Base-by-base conservation (phyloP, 176 grass and related monocot genomes). In the Oryza meridionalis region DNA sequence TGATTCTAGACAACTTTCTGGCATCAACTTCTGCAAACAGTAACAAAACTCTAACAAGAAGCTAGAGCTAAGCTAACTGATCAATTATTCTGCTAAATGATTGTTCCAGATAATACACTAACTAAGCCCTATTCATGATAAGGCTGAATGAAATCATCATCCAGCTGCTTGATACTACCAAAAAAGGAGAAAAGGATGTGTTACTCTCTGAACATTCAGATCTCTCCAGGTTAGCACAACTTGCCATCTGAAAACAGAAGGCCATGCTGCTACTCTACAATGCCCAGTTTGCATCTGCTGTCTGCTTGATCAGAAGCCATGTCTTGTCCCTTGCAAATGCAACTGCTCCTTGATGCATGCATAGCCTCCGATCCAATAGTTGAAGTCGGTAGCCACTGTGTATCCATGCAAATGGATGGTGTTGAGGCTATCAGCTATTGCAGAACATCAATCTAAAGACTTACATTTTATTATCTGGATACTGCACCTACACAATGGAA, bases 161-260 rank as follows among this genome's bases (percentile, higher is more conserved):
- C 9, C 40, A 49, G 59, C 70, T 16, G 79, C 46, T 32, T 69
- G 26, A 33, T 27, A 25, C 72, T 27, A 25, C 72, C 14, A 22
- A 51, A 62, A 77, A 40, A 22, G 58, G 22, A 62, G 58, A 40
- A 40, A 69, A 76, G 71, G 81, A 84, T 75, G 21, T 46, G 40
- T 29, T 21, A 25, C 45, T 51, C 42, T 50, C n/a, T 51, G 24
- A 55, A 66, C 45, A 44, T 78, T 86, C 45, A 61, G 67, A 73
- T 78, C 73, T 77, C 67, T 67, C 67, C 24, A n/a, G 78, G 25
- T 85, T 85, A 43, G 66, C 72, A 66, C 67, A 70, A 72, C 66
- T 47, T 47, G 50, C 61, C 71, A 62, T 67, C 50, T 76, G 26
- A 77, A 77, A 58, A 58, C 68, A 83, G 33, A 42, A 42, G 11